phyloP scores from a whole-genome alignment of 805 yeast species.

The Debaryomyces hansenii region DNA sequence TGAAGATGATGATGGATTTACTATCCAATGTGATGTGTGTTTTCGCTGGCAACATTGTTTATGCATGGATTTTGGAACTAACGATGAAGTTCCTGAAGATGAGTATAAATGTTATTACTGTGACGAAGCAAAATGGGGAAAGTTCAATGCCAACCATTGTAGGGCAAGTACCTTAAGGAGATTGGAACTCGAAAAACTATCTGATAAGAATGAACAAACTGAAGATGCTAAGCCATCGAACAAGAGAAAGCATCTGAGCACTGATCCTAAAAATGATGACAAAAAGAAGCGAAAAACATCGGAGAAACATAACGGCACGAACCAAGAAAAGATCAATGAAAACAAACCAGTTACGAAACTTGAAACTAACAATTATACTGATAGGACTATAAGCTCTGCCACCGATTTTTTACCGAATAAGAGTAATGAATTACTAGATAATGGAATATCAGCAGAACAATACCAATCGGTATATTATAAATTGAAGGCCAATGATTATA shows the following conservation, averaged over 20 bases:
- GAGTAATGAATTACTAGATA: conserved; percentile 43
- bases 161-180: conserved; percentile 29
- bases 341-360: conserved; percentile 11
- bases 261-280: conserved; percentile 8
- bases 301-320: background rate
- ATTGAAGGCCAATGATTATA: conserved; percentile 47
- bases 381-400: background rate
- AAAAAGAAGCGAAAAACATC: background rate
- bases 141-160: conserved; percentile 41
- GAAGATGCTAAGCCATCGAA: conserved; percentile 3
- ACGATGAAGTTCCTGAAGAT: conserved; percentile 77
- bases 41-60: conserved; percentile 92
- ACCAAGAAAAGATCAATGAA: conserved; percentile 12
- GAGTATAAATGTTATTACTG: conserved; percentile 77
- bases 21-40: conserved; percentile 92
- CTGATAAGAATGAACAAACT: background rate
- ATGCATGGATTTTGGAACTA: conserved; percentile 78
- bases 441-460: conserved; percentile 41
- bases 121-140: conserved; percentile 46
- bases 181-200: conserved; percentile 24
- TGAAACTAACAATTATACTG: background rate
- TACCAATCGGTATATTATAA: conserved; percentile 55
- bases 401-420: conserved; percentile 31
- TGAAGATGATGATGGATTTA: conserved; percentile 89
- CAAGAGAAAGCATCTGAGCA: conserved; percentile 20